Conservation (phyloP, 345 rosid genomes). For the Aegle marmelos region DNA sequence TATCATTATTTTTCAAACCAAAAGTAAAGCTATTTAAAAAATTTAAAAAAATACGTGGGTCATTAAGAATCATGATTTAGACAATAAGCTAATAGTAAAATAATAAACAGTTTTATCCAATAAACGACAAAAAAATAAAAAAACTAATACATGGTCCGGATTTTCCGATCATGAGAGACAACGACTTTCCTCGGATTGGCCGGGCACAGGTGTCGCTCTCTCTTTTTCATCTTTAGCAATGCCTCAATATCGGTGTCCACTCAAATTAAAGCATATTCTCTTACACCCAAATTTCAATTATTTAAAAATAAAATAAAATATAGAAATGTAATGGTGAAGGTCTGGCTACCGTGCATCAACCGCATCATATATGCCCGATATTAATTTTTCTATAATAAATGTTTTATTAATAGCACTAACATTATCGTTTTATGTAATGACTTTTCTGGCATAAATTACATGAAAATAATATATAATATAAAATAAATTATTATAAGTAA, state of each 20-base stretch:
- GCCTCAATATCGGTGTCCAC: background rate
- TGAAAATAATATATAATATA: too few species aligned
- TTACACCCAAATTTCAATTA: background rate
- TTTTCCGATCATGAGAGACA: slow-evolving; percentile 8
- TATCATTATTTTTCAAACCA: too few species aligned
- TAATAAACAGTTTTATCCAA: too few species aligned
- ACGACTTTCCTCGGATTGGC: background rate
- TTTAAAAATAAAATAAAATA: background rate
- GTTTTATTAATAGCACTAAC: too few species aligned
- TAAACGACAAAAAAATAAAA: background rate
- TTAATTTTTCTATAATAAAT: too few species aligned
- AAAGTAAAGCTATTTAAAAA: background rate
- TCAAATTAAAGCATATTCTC: background rate
- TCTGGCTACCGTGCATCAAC: too few species aligned
- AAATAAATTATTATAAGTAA: too few species aligned
- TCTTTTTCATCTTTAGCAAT: background rate
- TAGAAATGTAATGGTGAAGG: background rate
- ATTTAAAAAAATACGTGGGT: slow-evolving; percentile 1
- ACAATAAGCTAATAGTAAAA: background rate
- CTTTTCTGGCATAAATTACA: too few species aligned
- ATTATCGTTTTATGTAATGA: too few species aligned
- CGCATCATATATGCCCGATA: too few species aligned
- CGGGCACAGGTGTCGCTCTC: background rate
- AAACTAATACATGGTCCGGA: slow-evolving; percentile 16
- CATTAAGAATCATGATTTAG: background rate